Conservation (phyloP, 148 eudicot species). For the Simmondsia chinensis region DNA sequence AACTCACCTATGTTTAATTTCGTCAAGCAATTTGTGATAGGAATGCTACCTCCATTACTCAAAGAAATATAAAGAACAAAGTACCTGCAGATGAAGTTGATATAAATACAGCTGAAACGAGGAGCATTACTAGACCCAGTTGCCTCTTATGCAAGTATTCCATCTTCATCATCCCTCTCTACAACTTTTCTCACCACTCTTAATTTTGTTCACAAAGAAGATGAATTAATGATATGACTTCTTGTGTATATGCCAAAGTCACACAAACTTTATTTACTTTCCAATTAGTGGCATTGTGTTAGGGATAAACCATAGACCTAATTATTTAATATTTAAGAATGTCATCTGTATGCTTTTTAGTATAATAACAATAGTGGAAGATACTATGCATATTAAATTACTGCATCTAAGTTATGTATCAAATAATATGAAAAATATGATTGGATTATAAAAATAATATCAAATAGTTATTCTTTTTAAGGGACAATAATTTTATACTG, state of each 20-base stretch:
- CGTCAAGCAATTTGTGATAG: no score
- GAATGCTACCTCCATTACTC: no score
- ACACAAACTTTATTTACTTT: constrained; percentile 17
- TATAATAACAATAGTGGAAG: no score
- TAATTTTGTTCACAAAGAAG: constrained; percentile 2
- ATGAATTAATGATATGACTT: constrained; percentile 11
- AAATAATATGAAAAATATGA: no score
- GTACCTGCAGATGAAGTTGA: constrained; percentile 67
- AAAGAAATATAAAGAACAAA: no score
- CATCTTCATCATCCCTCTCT: constrained; percentile 28
- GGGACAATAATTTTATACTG: no score
- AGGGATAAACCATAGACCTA: constrained; percentile 11
- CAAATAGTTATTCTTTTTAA: no score
- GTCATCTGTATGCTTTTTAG: constrained; percentile 20
- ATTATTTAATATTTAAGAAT: constrained; percentile 22
- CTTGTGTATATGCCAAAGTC: constrained; percentile 16
- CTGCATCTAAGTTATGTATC: no score
- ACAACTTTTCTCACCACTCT: constrained; percentile 7
- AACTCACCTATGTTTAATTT: no score
- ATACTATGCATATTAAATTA: no score
- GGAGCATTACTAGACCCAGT: constrained; percentile 34
- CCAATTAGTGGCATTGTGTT: no score
- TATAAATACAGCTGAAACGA: constrained; percentile 39
- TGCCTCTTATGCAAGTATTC: constrained; percentile 30
- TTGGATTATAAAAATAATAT: no score